Conservation (phyloP, 768 basidiomycete genomes). For the Pulveroboletus ravenelii region DNA sequence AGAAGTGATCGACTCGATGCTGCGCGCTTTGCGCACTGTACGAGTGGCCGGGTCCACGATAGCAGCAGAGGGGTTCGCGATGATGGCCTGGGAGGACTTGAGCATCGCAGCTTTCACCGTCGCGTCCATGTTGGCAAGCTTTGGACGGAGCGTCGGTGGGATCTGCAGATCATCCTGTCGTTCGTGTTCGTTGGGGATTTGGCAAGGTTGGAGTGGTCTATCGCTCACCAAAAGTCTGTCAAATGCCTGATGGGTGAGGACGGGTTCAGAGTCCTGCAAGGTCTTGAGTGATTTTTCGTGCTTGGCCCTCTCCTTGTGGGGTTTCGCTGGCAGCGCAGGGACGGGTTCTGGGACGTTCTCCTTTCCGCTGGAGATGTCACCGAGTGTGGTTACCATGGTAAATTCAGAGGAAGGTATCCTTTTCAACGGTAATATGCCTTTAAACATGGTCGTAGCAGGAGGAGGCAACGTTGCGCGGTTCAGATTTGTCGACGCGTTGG, state of each 20-base stretch:
- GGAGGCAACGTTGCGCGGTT: slow-evolving; percentile 26
- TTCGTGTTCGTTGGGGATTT: no score
- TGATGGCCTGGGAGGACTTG: slow-evolving; percentile 71
- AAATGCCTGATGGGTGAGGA: slow-evolving; percentile 64
- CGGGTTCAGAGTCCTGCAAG: slow-evolving; percentile 35
- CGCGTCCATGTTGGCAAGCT: slow-evolving; percentile 75
- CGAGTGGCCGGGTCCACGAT: slow-evolving; percentile 40
- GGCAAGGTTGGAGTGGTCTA: background rate
- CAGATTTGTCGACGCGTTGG: slow-evolving; percentile 26
- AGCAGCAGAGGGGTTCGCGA: slow-evolving; percentile 34
- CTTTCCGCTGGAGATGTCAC: slow-evolving; percentile 52
- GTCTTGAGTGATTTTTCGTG: slow-evolving; percentile 46
- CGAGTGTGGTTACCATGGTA: slow-evolving; percentile 58
- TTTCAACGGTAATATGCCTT: slow-evolving; percentile 69
- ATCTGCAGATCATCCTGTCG: slow-evolving; percentile 85
- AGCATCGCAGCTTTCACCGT: slow-evolving; percentile 91
- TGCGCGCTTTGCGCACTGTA: slow-evolving; percentile 62
- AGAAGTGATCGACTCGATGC: slow-evolving; percentile 65
- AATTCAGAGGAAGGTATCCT: slow-evolving; percentile 65
- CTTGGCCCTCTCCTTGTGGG: slow-evolving; percentile 26
- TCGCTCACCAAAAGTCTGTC: slow-evolving; percentile 71
- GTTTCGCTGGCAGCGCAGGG: slow-evolving; percentile 30
- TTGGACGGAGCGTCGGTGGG: slow-evolving; percentile 68
- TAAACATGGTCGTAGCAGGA: slow-evolving; percentile 56
- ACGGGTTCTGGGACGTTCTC: slow-evolving; percentile 59